Percentiles rank a stretch among this genome's conserved stretches.
Conservation (phyloP, 78 protist genomes). For the Blattamonas nauphoetae region DNA sequence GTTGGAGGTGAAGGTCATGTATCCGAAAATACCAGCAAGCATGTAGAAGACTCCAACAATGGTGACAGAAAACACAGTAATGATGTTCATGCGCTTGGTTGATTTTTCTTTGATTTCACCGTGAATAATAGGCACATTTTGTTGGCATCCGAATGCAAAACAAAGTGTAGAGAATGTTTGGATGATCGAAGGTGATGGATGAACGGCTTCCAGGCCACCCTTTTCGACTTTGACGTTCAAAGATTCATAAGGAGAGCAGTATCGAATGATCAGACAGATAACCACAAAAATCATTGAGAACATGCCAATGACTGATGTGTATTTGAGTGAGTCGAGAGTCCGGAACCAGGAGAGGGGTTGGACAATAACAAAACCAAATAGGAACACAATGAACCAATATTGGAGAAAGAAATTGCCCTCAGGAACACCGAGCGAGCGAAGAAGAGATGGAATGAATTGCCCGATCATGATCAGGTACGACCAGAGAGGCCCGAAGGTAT, state of each 20-base stretch:
- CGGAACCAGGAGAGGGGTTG: neutral
- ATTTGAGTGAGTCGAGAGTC: neutral
- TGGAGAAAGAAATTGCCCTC: neutral
- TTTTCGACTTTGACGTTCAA: too few species aligned
- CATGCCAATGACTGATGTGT: neutral
- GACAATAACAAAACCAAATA: neutral
- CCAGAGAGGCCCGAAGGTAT: neutral
- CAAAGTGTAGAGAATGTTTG: neutral
- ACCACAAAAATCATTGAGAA: neutral
- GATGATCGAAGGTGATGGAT: neutral
- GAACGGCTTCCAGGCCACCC: constrained; percentile 6
- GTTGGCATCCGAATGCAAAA: constrained; percentile 7
- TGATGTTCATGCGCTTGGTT: neutral
- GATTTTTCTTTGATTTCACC: neutral
- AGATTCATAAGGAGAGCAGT: neutral
- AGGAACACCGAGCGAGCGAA: neutral
- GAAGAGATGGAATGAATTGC: neutral
- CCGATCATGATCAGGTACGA: neutral
- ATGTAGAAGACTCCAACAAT: neutral
- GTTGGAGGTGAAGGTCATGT: neutral
- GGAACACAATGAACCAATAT: neutral
- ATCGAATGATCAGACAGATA: neutral
- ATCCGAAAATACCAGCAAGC: neutral
- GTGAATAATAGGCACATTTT: neutral
- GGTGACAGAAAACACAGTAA: neutral